Base-by-base conservation (phyloP, 345 rosid species). In the Barbarea vulgaris region DNA sequence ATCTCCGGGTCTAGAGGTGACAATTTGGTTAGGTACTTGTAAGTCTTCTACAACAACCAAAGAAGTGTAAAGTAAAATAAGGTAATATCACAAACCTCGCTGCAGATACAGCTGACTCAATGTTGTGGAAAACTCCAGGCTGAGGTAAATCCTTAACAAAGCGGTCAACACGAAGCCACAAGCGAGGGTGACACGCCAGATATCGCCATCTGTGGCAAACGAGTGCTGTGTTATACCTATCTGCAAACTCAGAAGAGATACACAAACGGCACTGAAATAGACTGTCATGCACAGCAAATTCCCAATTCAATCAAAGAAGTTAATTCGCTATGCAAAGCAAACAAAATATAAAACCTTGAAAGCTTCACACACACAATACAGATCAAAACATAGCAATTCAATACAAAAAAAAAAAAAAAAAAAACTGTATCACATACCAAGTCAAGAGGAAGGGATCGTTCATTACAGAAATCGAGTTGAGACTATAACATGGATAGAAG, bases 181-280 rank as follows among this genome's bases (percentile, higher is more conserved):
- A 60, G 47, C 84, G 91, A 80, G 99, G 99, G 34, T 95, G 99
- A 78, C 97, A 92, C 50, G 97, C 99, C 90, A 95, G 77, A 77
- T 84, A 85, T 67, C 64, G 62, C 99, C 99, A 95, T 95, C 97
- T 95, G 93, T 89, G 94, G 97, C 97, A 92, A 89, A 90, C 97
- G 85, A 92, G 97, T 85, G 99, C 97, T 71, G 97, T 85, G 89
- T 91, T 94, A 90, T 94, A 89, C 88, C 97, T 88, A 94, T 94
- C 98, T 94, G 97, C 97, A 91, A 84, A 80, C 90, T 85, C 90
- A 88, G 68, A 76, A 80, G 71, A 80, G 80, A 72, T 72, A 80
- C 75, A 82, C 82, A 85, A 80, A 72, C 18, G 65, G 34, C 30
- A 69, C 81, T 67, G 77, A 73, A 60, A 73, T 33, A 3, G 60